Percentiles rank a stretch among this genome's conserved stretches.
Conservation (phyloP, 108 stramenopile genomes). For the Nitzschia sp. region DNA sequence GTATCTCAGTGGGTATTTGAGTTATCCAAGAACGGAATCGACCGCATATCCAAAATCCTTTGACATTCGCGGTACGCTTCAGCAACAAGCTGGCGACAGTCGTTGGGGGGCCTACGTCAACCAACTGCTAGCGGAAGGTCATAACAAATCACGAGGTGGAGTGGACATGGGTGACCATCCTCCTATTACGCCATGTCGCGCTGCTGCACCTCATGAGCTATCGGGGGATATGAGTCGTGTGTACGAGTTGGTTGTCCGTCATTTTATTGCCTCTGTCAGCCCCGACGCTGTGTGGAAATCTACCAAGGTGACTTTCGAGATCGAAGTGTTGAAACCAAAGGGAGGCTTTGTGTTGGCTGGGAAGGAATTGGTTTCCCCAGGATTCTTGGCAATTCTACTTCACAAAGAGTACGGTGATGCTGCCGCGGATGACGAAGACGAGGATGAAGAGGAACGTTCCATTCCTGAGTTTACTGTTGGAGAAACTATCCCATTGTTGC, state of each 20-base stretch:
- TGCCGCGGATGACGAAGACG: constrained; percentile 51
- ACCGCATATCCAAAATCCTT: constrained; percentile 82
- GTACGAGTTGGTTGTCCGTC: constrained; percentile 81
- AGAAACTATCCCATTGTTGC: constrained; percentile 55
- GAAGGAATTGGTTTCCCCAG: constrained; percentile 70
- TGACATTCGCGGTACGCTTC: constrained; percentile 75
- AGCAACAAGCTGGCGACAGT: constrained; percentile 63
- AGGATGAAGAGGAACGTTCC: constrained; percentile 68
- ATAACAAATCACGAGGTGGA: constrained; percentile 64
- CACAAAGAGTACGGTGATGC: constrained; percentile 85
- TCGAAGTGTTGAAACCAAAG: constrained; percentile 69
- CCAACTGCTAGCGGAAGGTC: constrained; percentile 54
- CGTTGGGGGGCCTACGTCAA: constrained; percentile 77
- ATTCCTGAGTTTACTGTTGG: constrained; percentile 79
- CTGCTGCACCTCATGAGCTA: constrained; percentile 57
- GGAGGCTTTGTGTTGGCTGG: constrained; percentile 73
- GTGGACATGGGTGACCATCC: constrained; percentile 90
- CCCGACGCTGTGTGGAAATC: constrained; percentile 86
- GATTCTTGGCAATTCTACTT: constrained; percentile 78
- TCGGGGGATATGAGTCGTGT: constrained; percentile 84
- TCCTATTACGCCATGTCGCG: constrained; percentile 80
- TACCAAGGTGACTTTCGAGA: constrained; percentile 62
- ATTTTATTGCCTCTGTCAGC: constrained; percentile 87
- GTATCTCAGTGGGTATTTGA: constrained; percentile 83
- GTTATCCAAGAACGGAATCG: constrained; percentile 83